Base-by-base conservation (phyloP, 257 asterid species). In the Voacanga thouarsii region DNA sequence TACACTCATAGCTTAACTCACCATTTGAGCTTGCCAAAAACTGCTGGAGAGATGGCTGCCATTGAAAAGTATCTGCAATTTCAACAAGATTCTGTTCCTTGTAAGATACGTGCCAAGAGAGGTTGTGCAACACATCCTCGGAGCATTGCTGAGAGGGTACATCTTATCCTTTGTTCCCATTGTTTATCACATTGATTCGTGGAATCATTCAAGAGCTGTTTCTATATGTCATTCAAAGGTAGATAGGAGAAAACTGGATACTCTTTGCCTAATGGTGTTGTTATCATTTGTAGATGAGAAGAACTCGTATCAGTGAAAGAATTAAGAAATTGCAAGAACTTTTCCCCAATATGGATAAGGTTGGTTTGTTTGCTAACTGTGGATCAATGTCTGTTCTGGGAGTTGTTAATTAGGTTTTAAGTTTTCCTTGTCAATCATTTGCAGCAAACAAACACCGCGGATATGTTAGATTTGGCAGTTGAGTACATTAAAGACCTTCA, bases 131-230 rank as follows among this genome's bases (percentile, higher is more conserved):
- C 97, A 30, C 98, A 94, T 80, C 97, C 98, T 0, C 87, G 97
- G 83, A 94, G 98, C 84, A 91, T 94, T 51, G 97, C 97, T 0
- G 98, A 94, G 78, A 91, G 98, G 95, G 97, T 92, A 92, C 71
- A 33, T 72, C 55, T 51, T 11, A 55, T 55, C 60, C 15, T 66
- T 56, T 18, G 26, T 7, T 5, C 78, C 67, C 6, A 11, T 72
- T 55, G 33, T 66, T 51, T 16, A 55, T 55, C 30, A 41, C 16
- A 45, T 37, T 39, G 10, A 19, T 43, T 43, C 49, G 24, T 23
- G 26, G 65, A 74, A 47, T 71, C 55, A 5, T 11, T 75, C 49
- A 55, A 75, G 0, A 6, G 6, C 21, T 19, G n/a, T 18, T 59
- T 24, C n/a, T 33, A 14, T 9, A 43, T 16, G 15, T 39, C 37